A percentile compares a stretch with the other conserved stretches of the same genome.
These are phyloP conservation scores for Fraxinus albicans DNA, from an alignment of 305 asterid genomes.

Conservation along the genomic window DNA sequence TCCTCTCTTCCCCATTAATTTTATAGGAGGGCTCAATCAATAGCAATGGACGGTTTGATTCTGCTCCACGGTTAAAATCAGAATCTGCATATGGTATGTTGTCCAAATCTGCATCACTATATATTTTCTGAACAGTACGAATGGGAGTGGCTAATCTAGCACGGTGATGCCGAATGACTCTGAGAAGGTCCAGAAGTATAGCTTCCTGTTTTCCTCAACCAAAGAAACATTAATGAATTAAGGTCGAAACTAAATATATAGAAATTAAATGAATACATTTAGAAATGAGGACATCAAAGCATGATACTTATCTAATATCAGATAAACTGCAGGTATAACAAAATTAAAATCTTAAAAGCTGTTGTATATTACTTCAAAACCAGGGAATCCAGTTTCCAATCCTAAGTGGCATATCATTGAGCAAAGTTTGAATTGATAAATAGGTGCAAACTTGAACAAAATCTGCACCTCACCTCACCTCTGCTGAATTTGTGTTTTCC, in stretches of 20 bases:
- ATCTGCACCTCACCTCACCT: background rate
- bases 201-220: slow-evolving; percentile 59
- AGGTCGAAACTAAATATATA: slow-evolving; percentile 16
- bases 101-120: slow-evolving; percentile 65
- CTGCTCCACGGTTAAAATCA: slow-evolving; percentile 39
- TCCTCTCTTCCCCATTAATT: slow-evolving; percentile 65
- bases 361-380: background rate
- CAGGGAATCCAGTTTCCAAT: background rate
- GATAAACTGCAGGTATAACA: background rate
- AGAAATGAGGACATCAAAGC: background rate
- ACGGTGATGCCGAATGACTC: slow-evolving; percentile 86
- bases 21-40: slow-evolving; percentile 76
- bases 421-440: background rate
- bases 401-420: background rate
- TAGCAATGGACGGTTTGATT: slow-evolving; percentile 50
- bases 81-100: slow-evolving; percentile 62
- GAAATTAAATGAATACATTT: background rate
- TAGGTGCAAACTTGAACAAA: background rate
- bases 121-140: slow-evolving; percentile 80
- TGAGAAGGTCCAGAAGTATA: slow-evolving; percentile 73
- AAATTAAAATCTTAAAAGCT: background rate
- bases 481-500: background rate
- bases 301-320: background rate
- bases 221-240: background rate
- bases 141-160: slow-evolving; percentile 98